Percentiles rank a stretch among this genome's conserved stretches.
These are phyloP conservation scores for Macrolepiota albuminosa DNA, from an alignment of 768 basidiomycete genomes.

Conservation along the genomic window DNA sequence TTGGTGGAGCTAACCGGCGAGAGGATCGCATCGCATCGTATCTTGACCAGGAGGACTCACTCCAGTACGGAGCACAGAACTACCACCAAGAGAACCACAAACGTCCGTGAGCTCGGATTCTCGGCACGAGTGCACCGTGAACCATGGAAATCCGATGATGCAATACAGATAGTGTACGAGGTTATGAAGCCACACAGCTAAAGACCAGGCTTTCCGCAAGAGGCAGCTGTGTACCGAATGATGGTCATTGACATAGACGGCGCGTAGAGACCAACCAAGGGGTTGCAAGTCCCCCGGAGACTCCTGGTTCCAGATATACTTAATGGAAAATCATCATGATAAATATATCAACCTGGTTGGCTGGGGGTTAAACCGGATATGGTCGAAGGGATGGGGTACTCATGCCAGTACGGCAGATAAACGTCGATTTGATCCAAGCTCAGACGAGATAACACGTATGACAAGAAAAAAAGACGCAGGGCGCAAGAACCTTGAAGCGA, in stretches of 20 bases:
- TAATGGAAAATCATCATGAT: not conserved
- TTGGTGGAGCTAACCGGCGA: not conserved
- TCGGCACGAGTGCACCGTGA: conserved; percentile 2
- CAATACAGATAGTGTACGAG: not conserved
- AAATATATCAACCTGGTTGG: not conserved
- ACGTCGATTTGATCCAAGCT: no score
- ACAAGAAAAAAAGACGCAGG: not conserved
- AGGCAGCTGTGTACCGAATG: conserved; percentile 9
- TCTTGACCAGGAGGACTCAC: not conserved
- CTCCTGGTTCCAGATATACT: conserved; percentile 6
- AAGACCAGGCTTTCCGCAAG: conserved; percentile 2
- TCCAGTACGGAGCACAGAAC: not conserved
- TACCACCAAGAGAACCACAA: not conserved
- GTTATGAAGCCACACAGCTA: not conserved
- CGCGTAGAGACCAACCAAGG: not conserved
- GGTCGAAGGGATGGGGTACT: not conserved
- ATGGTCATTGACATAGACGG: not conserved
- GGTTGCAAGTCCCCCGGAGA: conserved; percentile 9
- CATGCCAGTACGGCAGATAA: not conserved
- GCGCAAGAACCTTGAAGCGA: not conserved
- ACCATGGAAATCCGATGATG: not conserved
- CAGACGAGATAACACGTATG: not conserved
- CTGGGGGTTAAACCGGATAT: conserved; percentile 4
- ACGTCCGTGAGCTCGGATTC: not conserved
- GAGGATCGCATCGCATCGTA: not conserved